These are phyloP conservation scores for Apiosordaria backusii DNA, from an alignment of 495 filamentous ascomycete species.

Conservation along the genomic window DNA sequence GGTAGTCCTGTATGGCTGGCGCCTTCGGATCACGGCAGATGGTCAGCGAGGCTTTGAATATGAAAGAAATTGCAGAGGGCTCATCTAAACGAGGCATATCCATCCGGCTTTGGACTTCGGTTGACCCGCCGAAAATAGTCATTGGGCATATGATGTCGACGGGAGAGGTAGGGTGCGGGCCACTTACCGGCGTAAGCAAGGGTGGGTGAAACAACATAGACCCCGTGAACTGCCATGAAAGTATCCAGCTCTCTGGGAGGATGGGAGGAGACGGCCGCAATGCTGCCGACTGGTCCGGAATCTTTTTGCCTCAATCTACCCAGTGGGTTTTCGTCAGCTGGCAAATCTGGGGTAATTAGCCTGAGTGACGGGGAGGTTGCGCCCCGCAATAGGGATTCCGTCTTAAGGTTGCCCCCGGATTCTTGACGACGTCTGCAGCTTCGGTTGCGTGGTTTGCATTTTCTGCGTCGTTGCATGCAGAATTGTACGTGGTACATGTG, in stretches of 20 bases:
- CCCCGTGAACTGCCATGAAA: constrained; percentile 2
- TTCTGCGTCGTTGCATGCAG: not conserved
- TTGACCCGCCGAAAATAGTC: constrained; percentile 11
- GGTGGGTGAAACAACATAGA: constrained; percentile 12
- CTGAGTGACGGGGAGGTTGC: constrained; percentile 6
- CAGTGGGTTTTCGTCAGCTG: constrained; percentile 17
- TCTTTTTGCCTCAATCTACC: constrained; percentile 21
- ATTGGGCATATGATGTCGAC: not conserved
- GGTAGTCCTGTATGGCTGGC: not conserved
- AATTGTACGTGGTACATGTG: not conserved
- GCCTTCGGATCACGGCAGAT: constrained; percentile 22
- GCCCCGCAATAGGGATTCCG: constrained; percentile 16
- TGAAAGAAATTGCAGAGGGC: constrained; percentile 7
- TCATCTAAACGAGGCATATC: constrained; percentile 4
- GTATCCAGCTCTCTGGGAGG: constrained; percentile 26
- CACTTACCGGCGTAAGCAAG: not conserved
- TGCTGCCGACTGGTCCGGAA: constrained; percentile 35
- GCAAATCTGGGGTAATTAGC: constrained; percentile 34
- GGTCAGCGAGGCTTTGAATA: constrained; percentile 10
- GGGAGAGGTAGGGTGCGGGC: constrained; percentile 1
- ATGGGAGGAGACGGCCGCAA: constrained; percentile 14
- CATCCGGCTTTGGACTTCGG: constrained; percentile 5
- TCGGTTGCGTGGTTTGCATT: not conserved
- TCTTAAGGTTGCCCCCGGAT: not conserved
- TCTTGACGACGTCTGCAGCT: constrained; percentile 1